Conservation (phyloP, 106 monocot genomes). For the Allium cepa region DNA sequence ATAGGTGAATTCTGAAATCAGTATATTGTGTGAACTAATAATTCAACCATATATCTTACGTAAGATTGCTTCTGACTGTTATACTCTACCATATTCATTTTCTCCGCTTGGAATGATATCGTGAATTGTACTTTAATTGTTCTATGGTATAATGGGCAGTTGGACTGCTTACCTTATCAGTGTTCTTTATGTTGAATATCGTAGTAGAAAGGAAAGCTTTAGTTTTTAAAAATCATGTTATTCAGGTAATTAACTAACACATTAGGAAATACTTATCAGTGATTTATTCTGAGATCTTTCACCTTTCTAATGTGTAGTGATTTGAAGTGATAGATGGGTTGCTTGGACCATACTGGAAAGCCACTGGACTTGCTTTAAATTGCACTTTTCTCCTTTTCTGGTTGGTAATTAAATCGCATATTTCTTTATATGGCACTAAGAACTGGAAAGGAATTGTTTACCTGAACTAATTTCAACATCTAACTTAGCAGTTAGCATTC, state of each 20-base stretch:
- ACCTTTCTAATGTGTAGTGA: conserved; percentile 26
- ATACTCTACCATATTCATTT: conserved; percentile 88
- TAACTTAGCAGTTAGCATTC: too few species aligned
- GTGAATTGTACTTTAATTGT: conserved; percentile 63
- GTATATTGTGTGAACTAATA: too few species aligned
- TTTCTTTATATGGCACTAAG: too few species aligned
- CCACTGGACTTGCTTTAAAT: conserved; percentile 61
- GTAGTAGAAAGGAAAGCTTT: conserved; percentile 70
- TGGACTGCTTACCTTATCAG: conserved; percentile 98
- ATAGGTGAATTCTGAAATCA: too few species aligned
- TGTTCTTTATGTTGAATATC: conserved; percentile 86
- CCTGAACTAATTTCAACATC: too few species aligned
- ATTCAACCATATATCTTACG: too few species aligned
- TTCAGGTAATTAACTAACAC: conserved; percentile 51
- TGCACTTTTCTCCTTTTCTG: conserved; percentile 78
- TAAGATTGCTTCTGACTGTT: too few species aligned
- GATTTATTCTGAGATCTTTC: background rate
- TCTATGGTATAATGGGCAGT: conserved; percentile 87
- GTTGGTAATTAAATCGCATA: too few species aligned
- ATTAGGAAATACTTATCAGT: background rate
- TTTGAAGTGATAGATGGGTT: conserved; percentile 73
- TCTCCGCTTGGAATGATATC: conserved; percentile 89
- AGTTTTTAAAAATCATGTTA: conserved; percentile 86
- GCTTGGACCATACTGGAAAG: conserved; percentile 71
- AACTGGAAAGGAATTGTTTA: too few species aligned